phyloP scores from a whole-genome alignment of 106 monocot species.

The Dendrobium catenatum region DNA sequence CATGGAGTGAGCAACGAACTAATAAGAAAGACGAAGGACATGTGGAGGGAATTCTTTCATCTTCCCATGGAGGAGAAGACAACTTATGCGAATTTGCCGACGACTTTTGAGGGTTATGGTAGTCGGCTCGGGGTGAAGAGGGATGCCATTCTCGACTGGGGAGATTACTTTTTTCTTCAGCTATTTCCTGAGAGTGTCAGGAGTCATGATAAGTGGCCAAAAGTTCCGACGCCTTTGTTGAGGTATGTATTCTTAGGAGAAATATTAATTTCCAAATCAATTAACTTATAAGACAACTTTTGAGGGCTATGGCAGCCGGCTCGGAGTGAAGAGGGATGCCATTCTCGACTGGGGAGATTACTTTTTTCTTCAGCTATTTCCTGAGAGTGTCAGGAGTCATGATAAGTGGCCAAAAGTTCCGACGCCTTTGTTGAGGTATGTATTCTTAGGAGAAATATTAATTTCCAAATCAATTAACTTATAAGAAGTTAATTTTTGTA shows the following conservation, averaged over 20 bases:
- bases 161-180: slow-evolving; percentile 15
- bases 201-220: slow-evolving; percentile 20
- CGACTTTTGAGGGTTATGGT: slow-evolving; percentile 30
- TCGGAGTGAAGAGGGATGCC: slow-evolving; percentile 20
- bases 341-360: slow-evolving; percentile 22
- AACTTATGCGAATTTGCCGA: slow-evolving; percentile 17
- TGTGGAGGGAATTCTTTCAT: slow-evolving; percentile 25
- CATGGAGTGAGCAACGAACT: slow-evolving; percentile 14
- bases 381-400: slow-evolving; percentile 5
- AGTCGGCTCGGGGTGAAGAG: slow-evolving; percentile 24
- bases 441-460: no score
- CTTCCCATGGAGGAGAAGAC: slow-evolving; percentile 23
- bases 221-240: slow-evolving; percentile 3
- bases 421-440: background rate
- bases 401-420: slow-evolving; percentile 22
- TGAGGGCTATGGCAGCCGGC: slow-evolving; percentile 38
- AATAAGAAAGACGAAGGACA: background rate
- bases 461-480: no score
- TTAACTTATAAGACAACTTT: no score
- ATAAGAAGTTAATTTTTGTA: no score
- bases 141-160: slow-evolving; percentile 20
- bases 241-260: no score
- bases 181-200: slow-evolving; percentile 2
- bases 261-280: no score
- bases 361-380: slow-evolving; percentile 6